Conservation (phyloP, 169 alveolate species). For the Plasmodium gonderi region DNA sequence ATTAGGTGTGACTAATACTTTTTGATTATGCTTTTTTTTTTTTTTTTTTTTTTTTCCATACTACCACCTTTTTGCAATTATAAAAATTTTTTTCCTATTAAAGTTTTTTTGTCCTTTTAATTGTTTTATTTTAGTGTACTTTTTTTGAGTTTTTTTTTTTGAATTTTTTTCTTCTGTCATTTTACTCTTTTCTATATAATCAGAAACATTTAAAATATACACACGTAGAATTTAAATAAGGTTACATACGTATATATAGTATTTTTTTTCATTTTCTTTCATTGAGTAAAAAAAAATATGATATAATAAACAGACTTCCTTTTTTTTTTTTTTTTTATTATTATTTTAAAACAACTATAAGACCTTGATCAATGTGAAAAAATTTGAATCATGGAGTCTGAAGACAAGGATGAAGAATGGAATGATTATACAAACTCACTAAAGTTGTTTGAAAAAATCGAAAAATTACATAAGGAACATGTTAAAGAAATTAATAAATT, state of each 20-base stretch:
- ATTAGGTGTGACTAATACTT: background rate
- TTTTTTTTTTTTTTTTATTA: background rate
- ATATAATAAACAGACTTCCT: background rate
- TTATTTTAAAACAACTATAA: background rate
- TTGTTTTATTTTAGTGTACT: background rate
- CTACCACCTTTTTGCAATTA: background rate
- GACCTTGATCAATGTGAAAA: slow-evolving; percentile 2
- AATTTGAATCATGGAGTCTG: slow-evolving; percentile 13
- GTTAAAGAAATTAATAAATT: slow-evolving; percentile 4
- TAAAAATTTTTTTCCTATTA: background rate
- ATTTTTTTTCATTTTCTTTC: background rate
- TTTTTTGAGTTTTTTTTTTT: background rate
- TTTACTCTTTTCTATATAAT: background rate
- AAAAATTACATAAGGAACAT: slow-evolving; percentile 47
- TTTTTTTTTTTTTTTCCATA: too few species aligned
- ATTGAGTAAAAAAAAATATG: background rate
- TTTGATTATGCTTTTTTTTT: background rate
- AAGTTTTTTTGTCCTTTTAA: background rate
- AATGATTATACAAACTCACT: slow-evolving; percentile 54
- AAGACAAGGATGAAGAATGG: slow-evolving; percentile 60
- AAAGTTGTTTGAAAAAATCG: slow-evolving; percentile 42
- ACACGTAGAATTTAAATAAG: background rate
- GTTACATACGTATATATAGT: background rate
- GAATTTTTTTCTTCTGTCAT: background rate
- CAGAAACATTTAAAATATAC: background rate